phyloP scores from a whole-genome alignment of 495 filamentous ascomycete genomes.

The Hyphodiscus hymeniophilus region DNA sequence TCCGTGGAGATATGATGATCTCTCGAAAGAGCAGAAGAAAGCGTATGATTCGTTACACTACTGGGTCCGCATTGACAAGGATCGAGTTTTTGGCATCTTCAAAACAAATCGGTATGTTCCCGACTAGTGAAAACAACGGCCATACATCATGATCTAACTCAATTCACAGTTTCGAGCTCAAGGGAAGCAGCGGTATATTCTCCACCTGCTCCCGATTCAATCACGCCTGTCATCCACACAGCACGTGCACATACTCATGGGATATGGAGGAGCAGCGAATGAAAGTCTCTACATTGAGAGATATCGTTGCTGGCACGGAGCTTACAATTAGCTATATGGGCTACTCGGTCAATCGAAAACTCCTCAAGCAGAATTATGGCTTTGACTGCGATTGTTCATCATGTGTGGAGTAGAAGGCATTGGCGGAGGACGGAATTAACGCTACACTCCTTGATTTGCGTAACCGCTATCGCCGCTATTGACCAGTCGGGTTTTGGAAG shows the following conservation, averaged over 20 bases:
- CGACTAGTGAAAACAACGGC: background rate
- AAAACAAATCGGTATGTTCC: conserved; percentile 17
- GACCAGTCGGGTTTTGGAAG: too few species aligned
- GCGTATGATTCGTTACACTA: conserved; percentile 8
- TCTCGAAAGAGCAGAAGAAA: conserved; percentile 5
- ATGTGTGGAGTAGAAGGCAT: too few species aligned
- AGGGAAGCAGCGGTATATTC: conserved; percentile 13
- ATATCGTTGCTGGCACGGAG: conserved; percentile 12
- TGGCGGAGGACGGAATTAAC: too few species aligned
- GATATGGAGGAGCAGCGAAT: background rate
- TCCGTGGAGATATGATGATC: conserved; percentile 4
- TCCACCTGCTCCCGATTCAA: conserved; percentile 20
- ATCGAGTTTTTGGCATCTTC: conserved; percentile 11
- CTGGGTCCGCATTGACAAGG: background rate
- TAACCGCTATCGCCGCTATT: too few species aligned
- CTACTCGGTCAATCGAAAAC: background rate
- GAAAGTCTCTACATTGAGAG: background rate
- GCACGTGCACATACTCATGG: conserved; percentile 10
- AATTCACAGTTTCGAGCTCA: conserved; percentile 12
- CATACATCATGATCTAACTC: background rate
- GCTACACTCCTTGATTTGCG: too few species aligned
- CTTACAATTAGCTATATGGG: conserved; percentile 19
- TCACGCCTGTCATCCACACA: conserved; percentile 16
- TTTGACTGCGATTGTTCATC: conserved; percentile 21
- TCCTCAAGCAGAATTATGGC: conserved; percentile 13